phyloP scores from a whole-genome alignment of 805 yeast species.

The Candida awuae region DNA sequence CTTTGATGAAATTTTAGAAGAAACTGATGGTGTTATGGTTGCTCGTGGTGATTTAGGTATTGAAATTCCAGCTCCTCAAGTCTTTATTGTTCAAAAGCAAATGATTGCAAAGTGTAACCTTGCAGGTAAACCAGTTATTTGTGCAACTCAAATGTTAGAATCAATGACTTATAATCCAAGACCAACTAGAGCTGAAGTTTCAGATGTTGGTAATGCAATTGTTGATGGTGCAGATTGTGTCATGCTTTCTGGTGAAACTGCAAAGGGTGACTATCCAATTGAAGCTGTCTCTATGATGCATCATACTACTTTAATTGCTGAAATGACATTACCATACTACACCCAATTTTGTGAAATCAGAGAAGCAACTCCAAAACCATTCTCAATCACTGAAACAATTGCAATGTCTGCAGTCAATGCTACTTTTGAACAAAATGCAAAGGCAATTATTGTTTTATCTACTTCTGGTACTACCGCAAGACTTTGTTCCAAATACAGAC shows the following conservation, averaged over 20 bases:
- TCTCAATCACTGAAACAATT: constrained; percentile 90
- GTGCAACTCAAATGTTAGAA: constrained; percentile 99
- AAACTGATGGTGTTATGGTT: constrained; percentile 99
- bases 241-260: constrained; percentile 99
- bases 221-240: constrained; percentile 99
- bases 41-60: constrained; percentile 99
- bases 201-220: constrained; percentile 98
- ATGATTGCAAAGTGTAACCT: constrained; percentile 98
- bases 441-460: constrained; percentile 93
- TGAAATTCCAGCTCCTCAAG: constrained; percentile 98
- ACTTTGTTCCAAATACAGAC: constrained; percentile 95
- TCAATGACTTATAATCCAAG: constrained; percentile 99
- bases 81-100: constrained; percentile 97
- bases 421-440: constrained; percentile 90
- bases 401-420: constrained; percentile 97
- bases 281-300: constrained; percentile 99
- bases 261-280: constrained; percentile 97
- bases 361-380: constrained; percentile 77
- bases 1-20: constrained; percentile 90
- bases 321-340: constrained; percentile 89
- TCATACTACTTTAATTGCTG: constrained; percentile 93
- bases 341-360: constrained; percentile 80
- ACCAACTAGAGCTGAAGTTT: constrained; percentile 99
- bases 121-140: constrained; percentile 98
- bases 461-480: constrained; percentile 95